Percentiles rank a stretch among this genome's conserved stretches.
phyloP scores from a whole-genome alignment of 257 asterid genomes.

The Forsythia viridissima region DNA sequence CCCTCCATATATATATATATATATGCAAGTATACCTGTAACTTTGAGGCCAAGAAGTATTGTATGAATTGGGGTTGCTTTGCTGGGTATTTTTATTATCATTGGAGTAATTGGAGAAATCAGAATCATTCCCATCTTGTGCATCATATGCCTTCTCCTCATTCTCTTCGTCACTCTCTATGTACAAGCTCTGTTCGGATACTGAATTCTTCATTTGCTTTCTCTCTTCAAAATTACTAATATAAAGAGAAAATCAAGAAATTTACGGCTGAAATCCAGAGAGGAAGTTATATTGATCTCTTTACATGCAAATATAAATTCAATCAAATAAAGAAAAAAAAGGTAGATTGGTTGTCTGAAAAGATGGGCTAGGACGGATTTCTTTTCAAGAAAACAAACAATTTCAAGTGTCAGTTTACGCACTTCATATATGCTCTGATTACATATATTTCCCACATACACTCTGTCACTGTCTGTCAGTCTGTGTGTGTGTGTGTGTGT shows the following conservation, averaged over 20 bases:
- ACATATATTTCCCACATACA: no score
- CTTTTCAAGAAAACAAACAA: no score
- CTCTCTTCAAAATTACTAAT: conserved; percentile 21
- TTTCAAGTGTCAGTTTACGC: no score
- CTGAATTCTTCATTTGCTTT: conserved; percentile 64
- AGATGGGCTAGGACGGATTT: not conserved
- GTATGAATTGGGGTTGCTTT: conserved; percentile 33
- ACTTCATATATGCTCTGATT: no score
- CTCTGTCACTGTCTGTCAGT: no score
- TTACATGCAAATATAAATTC: not conserved
- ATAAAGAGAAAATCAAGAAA: not conserved
- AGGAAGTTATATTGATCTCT: no score
- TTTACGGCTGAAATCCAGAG: not conserved
- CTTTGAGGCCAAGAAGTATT: conserved; percentile 92
- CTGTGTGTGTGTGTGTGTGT: not conserved
- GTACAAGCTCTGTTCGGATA: conserved; percentile 76
- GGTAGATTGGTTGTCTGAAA: not conserved
- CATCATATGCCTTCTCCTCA: conserved; percentile 45
- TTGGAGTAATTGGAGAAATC: conserved; percentile 54
- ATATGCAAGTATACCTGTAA: conserved; percentile 55
- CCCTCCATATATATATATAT: no score
- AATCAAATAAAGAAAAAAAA: not conserved
- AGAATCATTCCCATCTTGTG: conserved; percentile 49
- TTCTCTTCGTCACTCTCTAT: conserved; percentile 87
- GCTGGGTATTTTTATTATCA: conserved; percentile 46